phyloP scores from a whole-genome alignment of 306 rosid species.

The Dryas alaskensis region DNA sequence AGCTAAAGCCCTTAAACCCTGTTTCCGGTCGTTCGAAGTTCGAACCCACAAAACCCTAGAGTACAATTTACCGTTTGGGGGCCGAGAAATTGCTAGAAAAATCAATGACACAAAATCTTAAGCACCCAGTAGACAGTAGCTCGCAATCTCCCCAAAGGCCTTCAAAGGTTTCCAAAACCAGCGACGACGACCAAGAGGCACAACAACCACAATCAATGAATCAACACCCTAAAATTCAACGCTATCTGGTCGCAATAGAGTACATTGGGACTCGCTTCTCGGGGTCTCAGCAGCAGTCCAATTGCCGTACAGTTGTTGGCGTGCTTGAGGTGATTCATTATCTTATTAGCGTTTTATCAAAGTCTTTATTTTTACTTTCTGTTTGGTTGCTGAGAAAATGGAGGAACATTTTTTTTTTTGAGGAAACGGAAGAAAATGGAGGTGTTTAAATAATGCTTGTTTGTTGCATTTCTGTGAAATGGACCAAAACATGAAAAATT shows the following conservation, averaged over 20 bases:
- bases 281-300: constrained; percentile 87
- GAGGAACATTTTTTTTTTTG: too few species aligned
- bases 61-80: neutral
- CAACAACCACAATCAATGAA: constrained; percentile 34
- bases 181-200: constrained; percentile 24
- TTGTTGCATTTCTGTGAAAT: too few species aligned
- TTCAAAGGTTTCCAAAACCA: constrained; percentile 51
- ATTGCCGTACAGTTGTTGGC: constrained; percentile 76
- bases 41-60: neutral
- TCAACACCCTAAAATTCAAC: constrained; percentile 51
- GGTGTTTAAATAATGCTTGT: too few species aligned
- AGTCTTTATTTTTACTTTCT: neutral
- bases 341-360: neutral
- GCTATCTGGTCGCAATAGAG: constrained; percentile 79
- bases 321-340: constrained; percentile 55
- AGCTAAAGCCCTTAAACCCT: neutral
- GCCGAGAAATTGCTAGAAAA: neutral
- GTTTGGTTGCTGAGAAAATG: too few species aligned
- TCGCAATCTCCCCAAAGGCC: constrained; percentile 45
- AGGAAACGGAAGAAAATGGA: too few species aligned
- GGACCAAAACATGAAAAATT: neutral
- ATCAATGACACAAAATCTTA: constrained; percentile 48
- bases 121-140: constrained; percentile 38
- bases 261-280: constrained; percentile 83
- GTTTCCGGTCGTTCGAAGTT: neutral